A percentile compares a stretch with the other conserved stretches of the same genome.
Evolutionary conservation across 495 filamentous ascomycete species (phyloP).

Genomic region (Neurospora pannonica): DNA sequence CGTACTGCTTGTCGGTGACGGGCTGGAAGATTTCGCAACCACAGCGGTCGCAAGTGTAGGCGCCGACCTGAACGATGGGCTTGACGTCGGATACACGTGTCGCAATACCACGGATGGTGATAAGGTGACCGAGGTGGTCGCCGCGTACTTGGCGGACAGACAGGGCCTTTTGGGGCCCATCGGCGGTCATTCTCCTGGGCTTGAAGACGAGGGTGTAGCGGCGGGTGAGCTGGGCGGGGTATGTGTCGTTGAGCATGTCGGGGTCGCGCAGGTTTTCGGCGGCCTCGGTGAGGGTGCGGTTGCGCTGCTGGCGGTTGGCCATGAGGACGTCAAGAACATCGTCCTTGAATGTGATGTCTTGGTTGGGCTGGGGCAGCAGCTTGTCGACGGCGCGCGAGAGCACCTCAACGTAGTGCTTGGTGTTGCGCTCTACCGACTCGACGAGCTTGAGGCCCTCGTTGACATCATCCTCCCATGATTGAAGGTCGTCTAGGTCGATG

Average conservation of each 20-base stretch:
- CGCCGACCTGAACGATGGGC: constrained; percentile 91
- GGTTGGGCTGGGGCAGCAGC: constrained; percentile 69
- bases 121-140: constrained; percentile 84
- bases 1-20: constrained; percentile 80
- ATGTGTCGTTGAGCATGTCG: constrained; percentile 50
- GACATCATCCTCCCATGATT: constrained; percentile 59
- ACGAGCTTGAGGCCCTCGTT: constrained; percentile 69
- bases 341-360: constrained; percentile 84
- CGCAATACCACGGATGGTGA: constrained; percentile 89
- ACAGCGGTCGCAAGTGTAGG: constrained; percentile 93
- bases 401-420: constrained; percentile 91
- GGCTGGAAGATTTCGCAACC: constrained; percentile 98
- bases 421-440: constrained; percentile 76
- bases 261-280: constrained; percentile 60
- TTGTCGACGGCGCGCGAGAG: constrained; percentile 81
- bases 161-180: constrained; percentile 71
- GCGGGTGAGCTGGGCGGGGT: constrained; percentile 84
- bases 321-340: constrained; percentile 96
- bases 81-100: constrained; percentile 97
- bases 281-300: constrained; percentile 59
- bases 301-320: constrained; percentile 79
- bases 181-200: constrained; percentile 62
- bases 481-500: constrained; percentile 84
- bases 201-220: constrained; percentile 95
- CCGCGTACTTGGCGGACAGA: constrained; percentile 88